Evolutionary conservation across 768 basidiomycete species (phyloP).

Genomic region (Filobasidium wieringae): DNA sequence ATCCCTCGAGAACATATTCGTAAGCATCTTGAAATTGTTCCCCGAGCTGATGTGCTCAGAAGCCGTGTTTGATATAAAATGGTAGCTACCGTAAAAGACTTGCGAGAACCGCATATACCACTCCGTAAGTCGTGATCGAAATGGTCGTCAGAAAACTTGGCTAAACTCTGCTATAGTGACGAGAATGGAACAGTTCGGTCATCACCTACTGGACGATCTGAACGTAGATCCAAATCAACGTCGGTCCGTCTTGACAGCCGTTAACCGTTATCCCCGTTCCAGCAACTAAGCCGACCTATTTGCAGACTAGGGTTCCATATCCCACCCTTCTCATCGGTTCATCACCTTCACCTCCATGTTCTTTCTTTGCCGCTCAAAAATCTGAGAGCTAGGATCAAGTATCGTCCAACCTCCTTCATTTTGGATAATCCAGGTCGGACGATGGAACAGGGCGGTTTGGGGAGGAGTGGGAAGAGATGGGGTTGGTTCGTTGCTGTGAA

Average conservation of each 20-base stretch:
- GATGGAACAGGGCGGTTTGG: neutral
- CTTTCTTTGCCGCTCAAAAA: conserved; percentile 22
- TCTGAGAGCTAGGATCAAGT: conserved; percentile 24
- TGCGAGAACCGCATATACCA: conserved; percentile 20
- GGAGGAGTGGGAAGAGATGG: conserved; percentile 6
- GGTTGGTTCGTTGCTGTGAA: conserved; percentile 11
- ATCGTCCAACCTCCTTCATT: conserved; percentile 8
- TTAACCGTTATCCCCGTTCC: too few relatives aligned
- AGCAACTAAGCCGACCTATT: neutral
- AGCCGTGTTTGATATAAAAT: neutral
- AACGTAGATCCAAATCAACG: neutral
- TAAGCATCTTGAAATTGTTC: conserved; percentile 12
- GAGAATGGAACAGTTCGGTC: conserved; percentile 3
- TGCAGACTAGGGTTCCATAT: conserved; percentile 34
- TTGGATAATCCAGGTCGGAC: neutral
- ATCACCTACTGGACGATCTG: neutral
- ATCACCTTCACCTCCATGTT: conserved; percentile 34
- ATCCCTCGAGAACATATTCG: conserved; percentile 29
- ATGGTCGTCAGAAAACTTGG: too few relatives aligned
- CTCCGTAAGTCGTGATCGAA: conserved; percentile 29
- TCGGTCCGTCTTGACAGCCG: neutral
- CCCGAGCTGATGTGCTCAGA: neutral
- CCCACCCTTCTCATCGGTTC: conserved; percentile 36
- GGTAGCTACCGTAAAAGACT: conserved; percentile 23
- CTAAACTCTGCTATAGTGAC: neutral